Evolutionary conservation across 768 basidiomycete genomes (phyloP).

Genomic region (Termitomyces sp.): DNA sequence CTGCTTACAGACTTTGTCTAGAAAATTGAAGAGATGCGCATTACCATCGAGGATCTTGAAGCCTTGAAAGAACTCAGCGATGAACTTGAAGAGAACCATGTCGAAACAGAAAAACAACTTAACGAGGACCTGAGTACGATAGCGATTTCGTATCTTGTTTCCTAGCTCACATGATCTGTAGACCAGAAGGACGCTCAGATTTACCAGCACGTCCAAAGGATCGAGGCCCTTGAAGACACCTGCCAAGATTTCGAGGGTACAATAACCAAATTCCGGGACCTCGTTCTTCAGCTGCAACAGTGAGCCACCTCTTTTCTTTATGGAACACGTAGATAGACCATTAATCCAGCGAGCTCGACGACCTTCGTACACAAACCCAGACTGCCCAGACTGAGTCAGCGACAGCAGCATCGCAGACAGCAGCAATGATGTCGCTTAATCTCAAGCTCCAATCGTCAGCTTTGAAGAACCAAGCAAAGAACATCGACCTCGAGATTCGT

Average conservation of each 20-base stretch:
- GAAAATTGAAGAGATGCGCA: constrained; percentile 98
- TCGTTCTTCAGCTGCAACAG: constrained; percentile 82
- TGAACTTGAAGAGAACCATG: constrained; percentile 94
- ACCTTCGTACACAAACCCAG: constrained; percentile 78
- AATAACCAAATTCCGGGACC: constrained; percentile 88
- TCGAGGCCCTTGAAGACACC: constrained; percentile 67
- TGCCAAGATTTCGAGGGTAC: constrained; percentile 86
- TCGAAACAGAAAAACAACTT: constrained; percentile 88
- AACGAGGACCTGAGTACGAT: constrained; percentile 82
- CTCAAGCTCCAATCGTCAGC: constrained; percentile 91
- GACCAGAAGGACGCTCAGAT: constrained; percentile 68
- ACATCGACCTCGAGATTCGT: constrained; percentile 85
- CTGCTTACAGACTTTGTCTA: constrained; percentile 22
- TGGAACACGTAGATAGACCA: not conserved
- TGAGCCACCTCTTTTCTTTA: constrained; percentile 24
- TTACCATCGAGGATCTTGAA: constrained; percentile 94
- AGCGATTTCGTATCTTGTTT: not conserved
- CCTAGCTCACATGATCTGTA: constrained; percentile 18
- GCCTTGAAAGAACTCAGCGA: constrained; percentile 94
- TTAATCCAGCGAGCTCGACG: constrained; percentile 72
- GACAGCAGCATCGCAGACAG: constrained; percentile 80
- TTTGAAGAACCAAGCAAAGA: constrained; percentile 84
- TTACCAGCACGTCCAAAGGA: constrained; percentile 60
- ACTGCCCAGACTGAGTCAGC: constrained; percentile 81
- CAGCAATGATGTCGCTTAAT: constrained; percentile 91